phyloP scores from a whole-genome alignment of 768 basidiomycete species.

The Neoboletus brunneissimus region DNA sequence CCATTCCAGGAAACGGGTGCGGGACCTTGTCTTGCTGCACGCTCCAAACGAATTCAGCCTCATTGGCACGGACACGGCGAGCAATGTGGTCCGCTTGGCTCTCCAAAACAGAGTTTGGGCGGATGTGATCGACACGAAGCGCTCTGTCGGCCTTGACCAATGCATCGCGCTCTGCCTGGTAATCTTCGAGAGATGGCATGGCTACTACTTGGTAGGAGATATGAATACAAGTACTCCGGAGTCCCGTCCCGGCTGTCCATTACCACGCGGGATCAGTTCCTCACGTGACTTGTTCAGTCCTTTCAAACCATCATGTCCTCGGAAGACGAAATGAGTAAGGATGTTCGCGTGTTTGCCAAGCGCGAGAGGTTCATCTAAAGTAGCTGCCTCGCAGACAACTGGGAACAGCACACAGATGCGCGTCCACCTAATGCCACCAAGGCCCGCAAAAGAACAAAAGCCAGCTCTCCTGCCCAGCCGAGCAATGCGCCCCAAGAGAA shows the following conservation, averaged over 20 bases:
- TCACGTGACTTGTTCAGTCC: constrained; percentile 10
- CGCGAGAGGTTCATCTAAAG: constrained; percentile 25
- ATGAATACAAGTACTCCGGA: too few relatives aligned
- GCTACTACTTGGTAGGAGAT: too few relatives aligned
- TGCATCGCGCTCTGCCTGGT: constrained; percentile 25
- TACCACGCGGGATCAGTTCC: neutral
- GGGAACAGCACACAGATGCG: constrained; percentile 13
- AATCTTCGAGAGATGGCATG: constrained; percentile 12
- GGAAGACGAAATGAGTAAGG: constrained; percentile 34
- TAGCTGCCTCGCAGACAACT: constrained; percentile 22
- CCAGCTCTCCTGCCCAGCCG: constrained; percentile 9
- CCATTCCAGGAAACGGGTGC: constrained; percentile 76
- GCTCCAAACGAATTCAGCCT: constrained; percentile 60
- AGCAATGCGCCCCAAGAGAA: constrained; percentile 15
- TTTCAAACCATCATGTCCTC: constrained; percentile 26
- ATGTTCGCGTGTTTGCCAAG: neutral
- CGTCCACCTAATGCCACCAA: constrained; percentile 10
- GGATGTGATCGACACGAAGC: constrained; percentile 46
- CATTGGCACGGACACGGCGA: constrained; percentile 51
- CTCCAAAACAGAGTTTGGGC: constrained; percentile 38
- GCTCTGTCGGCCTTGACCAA: constrained; percentile 44
- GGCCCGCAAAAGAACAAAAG: constrained; percentile 22
- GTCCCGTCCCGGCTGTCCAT: too few relatives aligned
- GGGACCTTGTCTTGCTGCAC: constrained; percentile 49
- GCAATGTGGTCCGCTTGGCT: constrained; percentile 54